Evolutionary conservation across 2,329 filamentous ascomycete species (phyloP).

Genomic region (Fusarium musae): DNA sequence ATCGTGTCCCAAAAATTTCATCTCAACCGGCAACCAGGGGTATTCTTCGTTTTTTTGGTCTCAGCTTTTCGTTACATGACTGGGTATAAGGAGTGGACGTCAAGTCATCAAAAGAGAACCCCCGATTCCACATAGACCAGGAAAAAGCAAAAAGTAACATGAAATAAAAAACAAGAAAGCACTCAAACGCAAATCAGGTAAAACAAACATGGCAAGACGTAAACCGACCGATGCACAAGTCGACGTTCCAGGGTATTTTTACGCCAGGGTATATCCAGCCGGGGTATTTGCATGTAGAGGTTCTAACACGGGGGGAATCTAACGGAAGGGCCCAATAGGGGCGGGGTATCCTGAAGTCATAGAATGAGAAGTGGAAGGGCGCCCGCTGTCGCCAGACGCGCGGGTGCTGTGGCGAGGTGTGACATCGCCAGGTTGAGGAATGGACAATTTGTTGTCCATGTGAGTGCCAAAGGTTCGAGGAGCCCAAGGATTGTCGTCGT

Average conservation of each 20-base stretch:
- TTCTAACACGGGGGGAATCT: conserved; percentile 64
- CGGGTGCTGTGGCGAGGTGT: conserved; percentile 86
- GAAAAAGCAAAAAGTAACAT: conserved; percentile 32
- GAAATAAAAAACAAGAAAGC: conserved; percentile 27
- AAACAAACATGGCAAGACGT: conserved; percentile 49
- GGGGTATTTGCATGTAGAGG: conserved; percentile 66
- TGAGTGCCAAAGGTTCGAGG: conserved; percentile 73
- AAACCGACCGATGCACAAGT: conserved; percentile 61
- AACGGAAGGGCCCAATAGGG: conserved; percentile 91
- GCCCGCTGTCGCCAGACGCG: conserved; percentile 89
- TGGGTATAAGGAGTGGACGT: conserved; percentile 52
- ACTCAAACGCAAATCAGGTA: conserved; percentile 33
- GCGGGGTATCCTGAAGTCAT: conserved; percentile 95
- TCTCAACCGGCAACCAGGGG: conserved; percentile 45
- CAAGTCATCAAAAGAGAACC: conserved; percentile 50
- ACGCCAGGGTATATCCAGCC: conserved; percentile 75
- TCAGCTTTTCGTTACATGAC: conserved; percentile 46
- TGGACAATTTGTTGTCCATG: conserved; percentile 69
- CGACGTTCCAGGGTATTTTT: conserved; percentile 64
- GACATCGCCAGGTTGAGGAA: conserved; percentile 79
- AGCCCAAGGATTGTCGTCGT: conserved; percentile 81
- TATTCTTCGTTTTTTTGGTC: conserved; percentile 50
- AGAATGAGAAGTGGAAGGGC: conserved; percentile 94
- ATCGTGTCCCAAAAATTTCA: conserved; percentile 40
- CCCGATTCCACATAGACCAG: conserved; percentile 42